Evolutionary conservation across 2,329 filamentous ascomycete species (phyloP), one percentile per base, ranked within the genome.

Genomic region (Sporothrix brasiliensis): DNA sequence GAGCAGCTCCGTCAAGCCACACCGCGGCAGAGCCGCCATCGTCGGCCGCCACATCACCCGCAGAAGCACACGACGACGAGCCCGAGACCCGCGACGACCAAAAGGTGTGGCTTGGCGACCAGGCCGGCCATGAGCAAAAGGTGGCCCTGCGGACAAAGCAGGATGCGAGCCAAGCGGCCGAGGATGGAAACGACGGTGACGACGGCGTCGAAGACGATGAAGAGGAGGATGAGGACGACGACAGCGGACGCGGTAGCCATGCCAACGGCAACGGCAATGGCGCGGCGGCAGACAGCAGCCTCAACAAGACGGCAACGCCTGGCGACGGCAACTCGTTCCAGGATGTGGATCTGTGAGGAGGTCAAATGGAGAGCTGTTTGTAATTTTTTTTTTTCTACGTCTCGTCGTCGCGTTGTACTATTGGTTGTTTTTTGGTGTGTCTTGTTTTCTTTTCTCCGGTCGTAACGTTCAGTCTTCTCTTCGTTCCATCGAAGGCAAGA

Each of bases 301-400:
- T 47, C 16, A 77, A 78, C 34, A 77, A 79, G 56, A 50, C 71
- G 7, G 21, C 81, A 19, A 79, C 85, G 7, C 83, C 86, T 3
- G 83, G 81, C 21, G 86, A 88, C 73, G 84, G 85, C 0, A 82
- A 83, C 5, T 87, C 86, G n/a, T 89, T 90, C 78, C 87, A 89
- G 75, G 86, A 90, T 74, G 87, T 90, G 61, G 86, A 85, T 72
- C 79, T 90, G 75, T 89, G 67, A 44, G 41, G 11, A 27, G 11
- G 34, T 16, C 34, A 41, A 27, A 41, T 21, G 16, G 10, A 41
- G 21, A 30, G 47, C 7, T 2, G 47, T 9, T 11, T 24, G 19
- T 3, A 2, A 16, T n/a, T 11, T 50, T 44, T 44, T 34, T 47
- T 44, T 24, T 34, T 47, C 52, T 30, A 21, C 10, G 19, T 41